Conservation (phyloP, 2,329 filamentous ascomycete species). For the Paecilomyces fulvus region DNA sequence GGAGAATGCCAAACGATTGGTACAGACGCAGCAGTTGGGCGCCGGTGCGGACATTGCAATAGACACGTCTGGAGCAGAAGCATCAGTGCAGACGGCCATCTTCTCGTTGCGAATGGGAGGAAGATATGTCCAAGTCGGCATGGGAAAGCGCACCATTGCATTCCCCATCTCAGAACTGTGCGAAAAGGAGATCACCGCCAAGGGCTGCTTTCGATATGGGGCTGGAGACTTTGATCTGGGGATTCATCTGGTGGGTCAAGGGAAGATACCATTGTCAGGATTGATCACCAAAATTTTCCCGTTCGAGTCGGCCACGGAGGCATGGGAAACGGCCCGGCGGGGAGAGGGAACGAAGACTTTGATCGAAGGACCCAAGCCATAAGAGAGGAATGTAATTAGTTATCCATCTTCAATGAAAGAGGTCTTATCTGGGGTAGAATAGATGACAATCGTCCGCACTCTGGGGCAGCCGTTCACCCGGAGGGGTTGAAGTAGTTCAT, state of each 20-base stretch:
- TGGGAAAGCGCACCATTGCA: slow-evolving; percentile 28
- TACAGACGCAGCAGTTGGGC: slow-evolving; percentile 29
- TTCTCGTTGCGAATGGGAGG: slow-evolving; percentile 20
- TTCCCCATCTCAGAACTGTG: slow-evolving; percentile 25
- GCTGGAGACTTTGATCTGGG: slow-evolving; percentile 23
- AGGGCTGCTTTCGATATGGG: slow-evolving; percentile 21
- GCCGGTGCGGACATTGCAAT: slow-evolving; percentile 30
- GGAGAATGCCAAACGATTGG: slow-evolving; percentile 11
- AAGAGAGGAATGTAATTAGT: too few relatives aligned
- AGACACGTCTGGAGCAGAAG: slow-evolving; percentile 32
- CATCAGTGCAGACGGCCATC: slow-evolving; percentile 35
- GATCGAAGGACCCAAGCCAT: slow-evolving; percentile 8
- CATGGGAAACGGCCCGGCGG: slow-evolving; percentile 21
- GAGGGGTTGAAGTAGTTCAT: background rate
- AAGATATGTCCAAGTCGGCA: slow-evolving; percentile 21
- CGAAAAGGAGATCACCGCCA: slow-evolving; percentile 21
- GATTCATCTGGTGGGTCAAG: slow-evolving; percentile 25
- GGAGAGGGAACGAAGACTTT: slow-evolving; percentile 16
- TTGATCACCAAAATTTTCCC: slow-evolving; percentile 24
- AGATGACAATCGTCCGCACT: background rate
- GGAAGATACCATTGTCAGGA: slow-evolving; percentile 17
- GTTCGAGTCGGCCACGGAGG: slow-evolving; percentile 25
- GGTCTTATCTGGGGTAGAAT: background rate
- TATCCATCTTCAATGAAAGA: background rate
- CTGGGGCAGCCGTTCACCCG: background rate